Conservation (phyloP, 345 rosid genomes). For the Corchorus olitorius region DNA sequence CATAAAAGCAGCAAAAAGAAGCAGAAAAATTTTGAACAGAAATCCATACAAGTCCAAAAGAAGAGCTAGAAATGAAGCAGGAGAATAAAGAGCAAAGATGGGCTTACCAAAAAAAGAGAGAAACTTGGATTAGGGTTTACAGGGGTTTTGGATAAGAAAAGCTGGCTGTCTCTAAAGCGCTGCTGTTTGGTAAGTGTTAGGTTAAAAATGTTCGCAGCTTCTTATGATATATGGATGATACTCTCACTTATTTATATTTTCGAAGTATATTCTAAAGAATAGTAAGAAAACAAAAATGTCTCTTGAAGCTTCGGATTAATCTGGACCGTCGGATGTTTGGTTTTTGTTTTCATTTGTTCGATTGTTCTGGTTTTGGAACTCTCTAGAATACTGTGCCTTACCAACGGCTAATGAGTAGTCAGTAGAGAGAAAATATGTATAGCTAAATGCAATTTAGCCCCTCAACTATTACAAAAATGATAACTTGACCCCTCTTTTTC, state of each 20-base stretch:
- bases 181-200: neutral
- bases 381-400: constrained; percentile 27
- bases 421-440: no score
- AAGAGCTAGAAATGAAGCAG: neutral
- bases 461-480: no score
- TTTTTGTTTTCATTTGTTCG: neutral
- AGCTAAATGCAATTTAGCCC: no score
- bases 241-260: neutral
- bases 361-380: constrained; percentile 20
- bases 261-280: neutral
- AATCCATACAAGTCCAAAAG: neutral
- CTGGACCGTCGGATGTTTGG: constrained; percentile 43
- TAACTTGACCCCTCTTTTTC: no score
- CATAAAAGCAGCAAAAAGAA: neutral
- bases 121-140: constrained; percentile 31
- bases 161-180: neutral
- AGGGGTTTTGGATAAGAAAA: constrained; percentile 25
- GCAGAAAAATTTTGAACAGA: neutral
- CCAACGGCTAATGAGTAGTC: no score
- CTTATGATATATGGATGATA: constrained; percentile 23
- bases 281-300: neutral
- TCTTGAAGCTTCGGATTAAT: constrained; percentile 37
- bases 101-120: constrained; percentile 8
- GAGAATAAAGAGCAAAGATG: neutral
- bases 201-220: constrained; percentile 22